These are phyloP conservation scores for Aspergillus nidulans DNA, from an alignment of 495 filamentous ascomycete genomes.

Conservation along the genomic window DNA sequence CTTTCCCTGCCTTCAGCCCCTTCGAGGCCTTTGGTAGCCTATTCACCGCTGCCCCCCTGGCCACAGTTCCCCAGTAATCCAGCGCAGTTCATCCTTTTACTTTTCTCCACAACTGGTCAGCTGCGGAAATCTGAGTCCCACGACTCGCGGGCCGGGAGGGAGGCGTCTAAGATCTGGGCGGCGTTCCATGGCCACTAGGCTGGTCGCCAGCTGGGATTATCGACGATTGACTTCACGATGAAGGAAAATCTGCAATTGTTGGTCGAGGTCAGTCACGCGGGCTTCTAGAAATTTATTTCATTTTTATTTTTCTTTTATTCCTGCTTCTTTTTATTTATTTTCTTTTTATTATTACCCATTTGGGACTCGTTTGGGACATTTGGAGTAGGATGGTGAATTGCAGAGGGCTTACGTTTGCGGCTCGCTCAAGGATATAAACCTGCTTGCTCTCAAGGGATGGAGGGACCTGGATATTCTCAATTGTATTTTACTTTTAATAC, in stretches of 20 bases:
- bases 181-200: background rate
- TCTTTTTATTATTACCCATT: background rate
- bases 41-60: background rate
- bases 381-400: background rate
- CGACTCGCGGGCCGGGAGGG: background rate
- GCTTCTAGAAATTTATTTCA: background rate
- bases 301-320: background rate
- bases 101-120: background rate
- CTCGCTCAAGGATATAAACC: background rate
- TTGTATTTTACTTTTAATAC: too few species aligned
- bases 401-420: constrained; percentile 1
- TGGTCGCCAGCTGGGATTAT: background rate
- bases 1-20: background rate
- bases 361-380: background rate
- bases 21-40: background rate
- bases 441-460: background rate
- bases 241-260: background rate
- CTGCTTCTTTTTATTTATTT: background rate
- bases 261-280: background rate
- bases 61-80: background rate
- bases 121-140: background rate
- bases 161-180: background rate
- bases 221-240: constrained; percentile 1
- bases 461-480: too few species aligned
- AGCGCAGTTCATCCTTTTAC: background rate